These are phyloP conservation scores for Waltergamsia citrina DNA, from an alignment of 2,329 filamentous ascomycete species.

Conservation along the genomic window DNA sequence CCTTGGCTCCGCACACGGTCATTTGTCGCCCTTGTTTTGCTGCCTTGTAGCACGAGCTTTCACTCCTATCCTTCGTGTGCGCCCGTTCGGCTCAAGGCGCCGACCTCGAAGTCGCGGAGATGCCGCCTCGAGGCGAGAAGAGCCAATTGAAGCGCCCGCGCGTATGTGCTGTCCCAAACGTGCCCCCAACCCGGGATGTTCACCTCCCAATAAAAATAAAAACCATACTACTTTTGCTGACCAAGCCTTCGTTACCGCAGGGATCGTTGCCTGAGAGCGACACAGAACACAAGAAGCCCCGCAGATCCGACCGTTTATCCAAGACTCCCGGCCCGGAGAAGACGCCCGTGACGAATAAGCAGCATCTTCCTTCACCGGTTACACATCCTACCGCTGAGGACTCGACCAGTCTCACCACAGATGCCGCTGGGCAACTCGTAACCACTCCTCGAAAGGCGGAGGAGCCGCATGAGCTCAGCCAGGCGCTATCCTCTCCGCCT, in stretches of 20 bases:
- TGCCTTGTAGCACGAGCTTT: no score
- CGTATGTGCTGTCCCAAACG: constrained; percentile 38
- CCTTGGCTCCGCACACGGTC: no score
- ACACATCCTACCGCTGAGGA: constrained; percentile 53
- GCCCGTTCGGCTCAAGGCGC: no score
- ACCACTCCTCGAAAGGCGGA: constrained; percentile 40
- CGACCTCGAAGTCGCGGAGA: constrained; percentile 18
- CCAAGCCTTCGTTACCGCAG: constrained; percentile 30
- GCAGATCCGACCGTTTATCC: constrained; percentile 65
- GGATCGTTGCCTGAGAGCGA: constrained; percentile 54
- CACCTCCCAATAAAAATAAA: not conserved
- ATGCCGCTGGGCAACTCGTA: not conserved
- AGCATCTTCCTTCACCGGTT: constrained; percentile 72
- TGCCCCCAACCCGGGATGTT: constrained; percentile 7
- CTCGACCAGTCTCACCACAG: constrained; percentile 44
- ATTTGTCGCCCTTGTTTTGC: not conserved
- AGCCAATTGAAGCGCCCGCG: constrained; percentile 77
- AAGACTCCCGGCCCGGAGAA: constrained; percentile 38
- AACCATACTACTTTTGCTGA: not conserved
- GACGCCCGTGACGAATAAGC: constrained; percentile 51
- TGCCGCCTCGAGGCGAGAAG: constrained; percentile 60
- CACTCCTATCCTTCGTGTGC: no score
- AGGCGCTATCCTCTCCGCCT: constrained; percentile 50
- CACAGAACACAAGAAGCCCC: constrained; percentile 71
- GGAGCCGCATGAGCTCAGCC: constrained; percentile 32